Evolutionary conservation across 148 eudicot species (phyloP), one percentile per base, ranked within the genome.

Genomic region (Dysphania ambrosioides): DNA sequence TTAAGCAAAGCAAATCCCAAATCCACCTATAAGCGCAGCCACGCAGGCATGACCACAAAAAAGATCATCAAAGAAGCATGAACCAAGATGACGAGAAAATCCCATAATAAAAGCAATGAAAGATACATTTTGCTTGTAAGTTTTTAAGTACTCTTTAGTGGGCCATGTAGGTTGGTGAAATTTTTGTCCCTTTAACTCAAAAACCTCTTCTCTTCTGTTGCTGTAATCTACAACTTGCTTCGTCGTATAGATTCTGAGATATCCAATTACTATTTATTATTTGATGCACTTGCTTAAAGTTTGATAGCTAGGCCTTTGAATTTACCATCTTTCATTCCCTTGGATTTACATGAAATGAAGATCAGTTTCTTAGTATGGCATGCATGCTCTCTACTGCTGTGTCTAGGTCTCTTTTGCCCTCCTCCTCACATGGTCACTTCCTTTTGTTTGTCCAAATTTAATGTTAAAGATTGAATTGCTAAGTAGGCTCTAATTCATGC

Each of bases 321-420:
- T 36, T 6, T 18, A 23, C 26, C 13, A 26, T 18, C 34, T 12
- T 64, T 8, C 31, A 59, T 23, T 35, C 11, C 68, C 41, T 70
- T 38, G 19, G 23, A 15, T 11, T 75, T 18, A 18, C 42, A 35
- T 58, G 76, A 58, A 29, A 80, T 80, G 80, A 80, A 77, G 72
- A 75, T 51, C 60, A 23, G 32, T 49, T 56, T 59, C 47, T 27
- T 76, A 19, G 49, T 72, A n/a, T 76, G 73, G 79, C 76, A 34
- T 65, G 68, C 83, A 44, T 80, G 68, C 44, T 40, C 67, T 71
- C 69, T 80, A n/a, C 63, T 80, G 26, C 63, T 80, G 26, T 71
- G 6, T 58, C 16, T 69, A 76, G 83, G 83, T 76, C 27, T 29
- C 68, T 29, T 18, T 61, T 13, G 29, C 32, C 32, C 32, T 27